A percentile compares a stretch with the other conserved stretches of the same genome.
These are phyloP conservation scores for Starmera quercuum DNA, from an alignment of 805 yeast genomes.

Conservation along the genomic window DNA sequence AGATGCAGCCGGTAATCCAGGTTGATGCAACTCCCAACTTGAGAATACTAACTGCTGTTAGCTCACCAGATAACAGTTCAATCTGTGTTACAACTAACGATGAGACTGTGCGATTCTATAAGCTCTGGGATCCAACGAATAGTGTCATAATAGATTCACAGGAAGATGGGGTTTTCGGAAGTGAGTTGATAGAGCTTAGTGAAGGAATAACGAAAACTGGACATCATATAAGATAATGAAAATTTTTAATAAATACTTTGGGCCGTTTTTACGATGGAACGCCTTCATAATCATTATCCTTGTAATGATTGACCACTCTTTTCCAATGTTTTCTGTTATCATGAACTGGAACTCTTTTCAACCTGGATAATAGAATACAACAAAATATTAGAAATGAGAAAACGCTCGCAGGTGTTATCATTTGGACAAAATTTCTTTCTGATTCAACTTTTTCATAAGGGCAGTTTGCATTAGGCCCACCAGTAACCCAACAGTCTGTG, in stretches of 20 bases:
- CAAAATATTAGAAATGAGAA: constrained; percentile 46
- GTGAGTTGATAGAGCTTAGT: constrained; percentile 46
- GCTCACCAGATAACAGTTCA: constrained; percentile 55
- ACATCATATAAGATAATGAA: constrained; percentile 18
- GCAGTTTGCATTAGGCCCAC: constrained; percentile 71
- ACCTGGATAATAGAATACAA: constrained; percentile 45
- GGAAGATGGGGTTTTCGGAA: constrained; percentile 42
- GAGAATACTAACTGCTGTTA: constrained; percentile 58
- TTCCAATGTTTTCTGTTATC: constrained; percentile 63
- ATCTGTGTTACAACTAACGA: constrained; percentile 75
- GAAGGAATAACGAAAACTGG: constrained; percentile 41
- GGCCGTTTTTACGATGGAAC: constrained; percentile 78
- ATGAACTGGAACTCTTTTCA: constrained; percentile 61
- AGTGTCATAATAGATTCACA: constrained; percentile 29
- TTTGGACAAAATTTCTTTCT: constrained; percentile 46
- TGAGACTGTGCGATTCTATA: constrained; percentile 67
- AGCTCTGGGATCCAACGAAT: constrained; percentile 50
- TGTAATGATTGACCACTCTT: constrained; percentile 42
- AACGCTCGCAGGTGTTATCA: constrained; percentile 61
- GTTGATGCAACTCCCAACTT: constrained; percentile 43
- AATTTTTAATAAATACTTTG: no score
- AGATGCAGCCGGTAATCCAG: constrained; percentile 37
- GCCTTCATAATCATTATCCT: constrained; percentile 72
- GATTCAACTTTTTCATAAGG: constrained; percentile 62
- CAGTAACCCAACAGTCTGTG: constrained; percentile 75